Conservation (phyloP, 2,329 filamentous ascomycete species). For the Pseudophaeomoniella oleicola region DNA sequence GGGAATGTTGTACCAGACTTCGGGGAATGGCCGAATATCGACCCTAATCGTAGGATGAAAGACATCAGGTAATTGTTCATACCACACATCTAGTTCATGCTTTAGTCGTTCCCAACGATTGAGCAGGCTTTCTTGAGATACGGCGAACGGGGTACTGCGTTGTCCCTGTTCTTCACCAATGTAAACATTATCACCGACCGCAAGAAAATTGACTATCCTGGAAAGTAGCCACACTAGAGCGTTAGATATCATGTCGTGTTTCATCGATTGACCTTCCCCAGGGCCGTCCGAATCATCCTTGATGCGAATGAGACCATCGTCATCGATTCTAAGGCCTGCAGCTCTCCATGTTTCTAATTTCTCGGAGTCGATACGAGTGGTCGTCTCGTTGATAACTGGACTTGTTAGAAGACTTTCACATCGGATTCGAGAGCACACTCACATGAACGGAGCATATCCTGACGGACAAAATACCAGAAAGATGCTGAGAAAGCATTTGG, state of each 20-base stretch:
- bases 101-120: too few species aligned
- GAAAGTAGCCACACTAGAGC: background rate
- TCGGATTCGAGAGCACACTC: background rate
- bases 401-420: background rate
- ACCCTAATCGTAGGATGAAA: too few species aligned
- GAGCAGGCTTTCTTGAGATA: background rate
- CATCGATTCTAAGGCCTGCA: background rate
- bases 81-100: too few species aligned
- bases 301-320: background rate
- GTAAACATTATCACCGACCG: background rate
- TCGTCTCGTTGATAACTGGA: background rate
- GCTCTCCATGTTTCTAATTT: background rate
- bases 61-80: too few species aligned
- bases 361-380: background rate
- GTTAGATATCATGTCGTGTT: background rate
- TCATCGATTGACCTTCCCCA: background rate
- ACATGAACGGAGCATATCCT: background rate
- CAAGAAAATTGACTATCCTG: background rate
- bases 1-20: too few species aligned
- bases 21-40: too few species aligned
- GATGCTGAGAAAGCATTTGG: too few species aligned
- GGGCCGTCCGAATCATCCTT: background rate
- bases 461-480: background rate
- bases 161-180: background rate
- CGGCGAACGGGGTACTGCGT: background rate